phyloP scores from a whole-genome alignment of 2,329 filamentous ascomycete genomes.

The Pyricularia grisea region DNA sequence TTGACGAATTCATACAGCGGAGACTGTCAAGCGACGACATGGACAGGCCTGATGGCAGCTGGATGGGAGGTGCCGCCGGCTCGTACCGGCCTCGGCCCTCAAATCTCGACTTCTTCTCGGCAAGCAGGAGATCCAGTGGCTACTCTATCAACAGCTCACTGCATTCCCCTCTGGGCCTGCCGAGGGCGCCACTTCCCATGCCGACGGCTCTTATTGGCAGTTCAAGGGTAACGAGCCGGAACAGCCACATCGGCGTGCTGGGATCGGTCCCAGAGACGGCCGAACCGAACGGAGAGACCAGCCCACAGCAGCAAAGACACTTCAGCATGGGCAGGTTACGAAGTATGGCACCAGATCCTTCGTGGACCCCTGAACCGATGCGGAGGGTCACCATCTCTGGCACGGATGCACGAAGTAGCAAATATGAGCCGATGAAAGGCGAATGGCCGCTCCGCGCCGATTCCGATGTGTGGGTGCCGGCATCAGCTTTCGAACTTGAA shows the following conservation, averaged over 20 bases:
- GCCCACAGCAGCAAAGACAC: not conserved
- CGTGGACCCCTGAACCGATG: not conserved
- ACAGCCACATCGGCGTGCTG: not conserved
- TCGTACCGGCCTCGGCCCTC: not conserved
- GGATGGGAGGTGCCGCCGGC: not conserved
- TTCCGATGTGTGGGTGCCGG: not conserved
- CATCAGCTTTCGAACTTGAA: not conserved
- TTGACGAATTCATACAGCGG: conserved; percentile 15
- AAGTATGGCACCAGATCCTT: not conserved
- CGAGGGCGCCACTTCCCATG: not conserved
- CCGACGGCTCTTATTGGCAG: not conserved
- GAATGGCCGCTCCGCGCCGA: not conserved
- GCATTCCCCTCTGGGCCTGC: not conserved
- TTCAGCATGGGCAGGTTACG: not conserved
- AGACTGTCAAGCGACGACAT: conserved; percentile 8
- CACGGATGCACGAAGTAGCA: not conserved
- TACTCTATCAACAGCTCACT: not conserved
- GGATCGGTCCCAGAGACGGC: not conserved
- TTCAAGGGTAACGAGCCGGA: not conserved
- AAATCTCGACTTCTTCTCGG: not conserved
- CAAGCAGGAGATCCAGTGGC: not conserved
- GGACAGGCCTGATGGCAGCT: not conserved
- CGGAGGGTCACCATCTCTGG: not conserved
- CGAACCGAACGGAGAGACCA: not conserved
- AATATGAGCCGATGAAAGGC: not conserved